A percentile compares a stretch with the other conserved stretches of the same genome.
These are phyloP conservation scores for Lentinus tigrinus DNA, from an alignment of 768 basidiomycete species.

Conservation along the genomic window DNA sequence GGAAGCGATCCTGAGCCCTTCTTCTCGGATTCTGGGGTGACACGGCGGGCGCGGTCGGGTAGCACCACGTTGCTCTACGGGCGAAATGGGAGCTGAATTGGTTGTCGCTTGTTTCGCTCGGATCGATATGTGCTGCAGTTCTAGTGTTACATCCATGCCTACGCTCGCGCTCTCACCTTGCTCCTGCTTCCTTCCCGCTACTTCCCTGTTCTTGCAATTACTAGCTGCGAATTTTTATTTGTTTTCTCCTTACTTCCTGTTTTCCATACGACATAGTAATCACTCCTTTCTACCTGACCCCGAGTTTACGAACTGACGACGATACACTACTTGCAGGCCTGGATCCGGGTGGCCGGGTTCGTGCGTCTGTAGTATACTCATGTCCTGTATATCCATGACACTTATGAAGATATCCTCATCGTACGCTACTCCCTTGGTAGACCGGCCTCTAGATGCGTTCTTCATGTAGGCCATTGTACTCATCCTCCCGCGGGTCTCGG, in stretches of 20 bases:
- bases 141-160: not conserved
- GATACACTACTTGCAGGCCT: slow-evolving; percentile 19
- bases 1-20: slow-evolving; percentile 18
- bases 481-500: no score
- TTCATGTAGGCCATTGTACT: no score
- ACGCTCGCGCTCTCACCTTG: not conserved
- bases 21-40: slow-evolving; percentile 1
- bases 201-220: not conserved
- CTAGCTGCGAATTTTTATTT: not conserved
- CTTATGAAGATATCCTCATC: slow-evolving; percentile 20
- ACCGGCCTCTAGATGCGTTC: no score
- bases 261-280: not conserved
- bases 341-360: slow-evolving; percentile 7
- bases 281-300: slow-evolving; percentile 1
- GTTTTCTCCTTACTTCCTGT: not conserved
- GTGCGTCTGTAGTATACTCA: slow-evolving; percentile 9
- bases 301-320: slow-evolving; percentile 28
- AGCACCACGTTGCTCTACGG: slow-evolving; percentile 19
- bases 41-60: slow-evolving; percentile 25
- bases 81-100: slow-evolving; percentile 12
- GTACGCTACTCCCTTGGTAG: not conserved
- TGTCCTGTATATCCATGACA: slow-evolving; percentile 22
- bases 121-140: not conserved
- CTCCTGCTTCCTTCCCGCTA: not conserved
- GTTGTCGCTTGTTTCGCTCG: not conserved